Percentiles rank a stretch among this genome's conserved stretches.
Conservation (phyloP, 768 basidiomycete species). For the Chalciporus chontae region DNA sequence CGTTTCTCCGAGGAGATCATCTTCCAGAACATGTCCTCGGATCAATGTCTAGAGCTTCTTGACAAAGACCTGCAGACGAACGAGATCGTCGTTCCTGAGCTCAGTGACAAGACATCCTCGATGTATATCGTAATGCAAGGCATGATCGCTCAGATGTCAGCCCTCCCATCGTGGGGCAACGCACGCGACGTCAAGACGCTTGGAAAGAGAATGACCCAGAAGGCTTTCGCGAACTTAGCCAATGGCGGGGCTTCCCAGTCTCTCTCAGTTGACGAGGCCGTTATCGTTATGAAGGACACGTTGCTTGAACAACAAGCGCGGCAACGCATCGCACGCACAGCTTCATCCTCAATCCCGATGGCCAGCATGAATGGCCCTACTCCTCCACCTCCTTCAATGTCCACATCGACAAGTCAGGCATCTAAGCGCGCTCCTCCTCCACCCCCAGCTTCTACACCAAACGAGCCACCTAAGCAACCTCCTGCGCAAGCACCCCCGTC, state of each 20-base stretch:
- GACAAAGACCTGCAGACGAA: constrained; percentile 44
- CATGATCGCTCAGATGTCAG: constrained; percentile 40
- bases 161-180: constrained; percentile 62
- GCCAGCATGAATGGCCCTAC: constrained; percentile 20
- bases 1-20: constrained; percentile 63
- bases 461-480: constrained; percentile 7
- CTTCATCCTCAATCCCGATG: constrained; percentile 11
- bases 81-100: constrained; percentile 34
- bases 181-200: constrained; percentile 61
- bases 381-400: constrained; percentile 19
- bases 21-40: constrained; percentile 53
- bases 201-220: constrained; percentile 43
- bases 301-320: constrained; percentile 23
- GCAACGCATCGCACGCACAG: constrained; percentile 6
- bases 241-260: constrained; percentile 15
- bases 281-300: constrained; percentile 25
- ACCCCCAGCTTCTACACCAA: constrained; percentile 7
- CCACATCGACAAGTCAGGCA: constrained; percentile 15
- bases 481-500: not conserved
- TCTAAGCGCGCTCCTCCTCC: constrained; percentile 22
- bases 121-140: constrained; percentile 31
- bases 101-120: constrained; percentile 19
- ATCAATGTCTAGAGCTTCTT: constrained; percentile 51
- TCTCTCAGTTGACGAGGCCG: constrained; percentile 28
- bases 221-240: constrained; percentile 33